Base-by-base conservation (phyloP, 331 rosid genomes). In the Cydonia oblonga region DNA sequence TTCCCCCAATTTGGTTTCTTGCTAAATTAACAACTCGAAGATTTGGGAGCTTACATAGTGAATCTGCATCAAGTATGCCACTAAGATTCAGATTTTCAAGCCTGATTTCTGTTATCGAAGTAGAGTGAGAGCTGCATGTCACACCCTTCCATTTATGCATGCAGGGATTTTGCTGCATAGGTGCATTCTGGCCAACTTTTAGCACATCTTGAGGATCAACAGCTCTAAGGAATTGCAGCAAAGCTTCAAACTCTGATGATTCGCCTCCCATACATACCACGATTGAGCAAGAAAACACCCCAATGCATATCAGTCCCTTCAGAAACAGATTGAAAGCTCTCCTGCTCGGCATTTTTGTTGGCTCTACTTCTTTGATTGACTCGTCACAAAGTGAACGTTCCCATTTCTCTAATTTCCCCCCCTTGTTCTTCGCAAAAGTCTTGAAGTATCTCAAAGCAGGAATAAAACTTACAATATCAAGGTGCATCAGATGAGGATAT, bases 21-120 rank as follows among this genome's bases (percentile, higher is more conserved):
- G 97, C 90, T 69, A 91, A 83, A 79, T 73, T 86, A 28, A 91
- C 80, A 49, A 77, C 82, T 77, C 78, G 77, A 2, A 89, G 81
- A 65, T 81, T 71, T 52, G 74, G 64, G 20, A 86, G 89, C 78
- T 74, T 82, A 78, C 96, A 91, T 35, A 89, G 75, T 30, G 87
- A 79, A 80, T 82, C 80, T 42, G 83, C 83, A 84, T 89, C 84
- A 19, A 91, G 66, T 51, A 26, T 77, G 58, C 96, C 92, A 69
- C 80, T 40, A 23, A 91, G 91, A 68, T 87, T 83, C 80, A 75
- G 60, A 64, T 82, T 83, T 40, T 84, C 86, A 66, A 87, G 89
- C 81, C 69, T 81, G 74, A 87, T 84, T 64, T 75, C 88, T 15
- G 79, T 54, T 71, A 87, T 69, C 42, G 75, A 76, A 28, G 85